Conservation (phyloP, 2,329 filamentous ascomycete genomes). For the Aspergillus vadensis region DNA sequence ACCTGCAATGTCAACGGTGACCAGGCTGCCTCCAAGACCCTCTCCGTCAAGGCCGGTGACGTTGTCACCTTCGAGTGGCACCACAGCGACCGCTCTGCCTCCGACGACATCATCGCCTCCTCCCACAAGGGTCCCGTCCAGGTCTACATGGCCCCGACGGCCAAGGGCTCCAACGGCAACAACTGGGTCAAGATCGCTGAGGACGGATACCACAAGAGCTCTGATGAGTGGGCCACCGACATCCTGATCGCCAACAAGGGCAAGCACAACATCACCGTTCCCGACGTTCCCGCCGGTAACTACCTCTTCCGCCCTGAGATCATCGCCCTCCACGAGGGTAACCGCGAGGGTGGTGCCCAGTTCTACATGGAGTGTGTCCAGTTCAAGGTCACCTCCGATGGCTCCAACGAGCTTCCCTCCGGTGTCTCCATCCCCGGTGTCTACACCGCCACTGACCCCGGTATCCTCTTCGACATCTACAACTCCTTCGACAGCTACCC, state of each 20-base stretch:
- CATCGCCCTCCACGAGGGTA: slow-evolving; percentile 26
- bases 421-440: slow-evolving; percentile 25
- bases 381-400: slow-evolving; percentile 25
- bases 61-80: slow-evolving; percentile 29
- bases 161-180: slow-evolving; percentile 20
- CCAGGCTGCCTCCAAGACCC: slow-evolving; percentile 19
- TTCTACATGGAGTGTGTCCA: slow-evolving; percentile 30
- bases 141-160: slow-evolving; percentile 26
- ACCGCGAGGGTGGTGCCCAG: slow-evolving; percentile 22
- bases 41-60: slow-evolving; percentile 24
- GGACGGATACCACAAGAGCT: slow-evolving; percentile 23
- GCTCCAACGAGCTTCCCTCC: slow-evolving; percentile 19
- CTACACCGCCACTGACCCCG: slow-evolving; percentile 20
- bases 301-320: slow-evolving; percentile 29
- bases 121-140: slow-evolving; percentile 24
- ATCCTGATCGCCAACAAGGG: slow-evolving; percentile 23
- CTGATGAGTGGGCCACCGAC: slow-evolving; percentile 20
- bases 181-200: slow-evolving; percentile 28
- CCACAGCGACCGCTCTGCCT: slow-evolving; percentile 20
- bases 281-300: slow-evolving; percentile 24
- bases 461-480: slow-evolving; percentile 26
- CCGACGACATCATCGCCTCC: slow-evolving; percentile 27
- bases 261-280: slow-evolving; percentile 27
- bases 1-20: slow-evolving; percentile 26
- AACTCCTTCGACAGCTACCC: slow-evolving; percentile 21